Percentiles rank a stretch among this genome's conserved stretches.
These are phyloP conservation scores for Xerocomus spinulosus DNA, from an alignment of 768 basidiomycete genomes.

Conservation along the genomic window DNA sequence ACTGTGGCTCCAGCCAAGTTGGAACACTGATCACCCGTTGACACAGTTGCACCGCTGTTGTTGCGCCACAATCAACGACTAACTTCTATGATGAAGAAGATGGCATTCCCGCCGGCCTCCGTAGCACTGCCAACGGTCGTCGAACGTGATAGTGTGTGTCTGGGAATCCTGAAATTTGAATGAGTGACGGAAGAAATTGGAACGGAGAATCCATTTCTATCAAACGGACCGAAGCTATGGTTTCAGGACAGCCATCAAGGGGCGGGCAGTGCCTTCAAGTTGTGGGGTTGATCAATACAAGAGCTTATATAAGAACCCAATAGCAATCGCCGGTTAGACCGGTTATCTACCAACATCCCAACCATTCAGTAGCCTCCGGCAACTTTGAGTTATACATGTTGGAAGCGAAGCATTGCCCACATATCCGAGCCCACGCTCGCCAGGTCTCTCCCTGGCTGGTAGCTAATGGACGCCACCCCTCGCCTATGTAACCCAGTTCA, in stretches of 20 bases:
- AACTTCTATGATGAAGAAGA: background rate
- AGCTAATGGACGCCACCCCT: constrained; percentile 3
- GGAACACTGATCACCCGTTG: background rate
- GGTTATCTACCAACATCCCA: background rate
- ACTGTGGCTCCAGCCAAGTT: background rate
- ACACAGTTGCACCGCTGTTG: background rate
- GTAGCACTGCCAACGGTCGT: too few relatives aligned
- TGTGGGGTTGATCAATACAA: background rate
- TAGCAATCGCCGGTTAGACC: too few relatives aligned
- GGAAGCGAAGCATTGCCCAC: background rate
- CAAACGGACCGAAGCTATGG: too few relatives aligned
- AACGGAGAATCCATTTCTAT: too few relatives aligned
- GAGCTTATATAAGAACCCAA: background rate
- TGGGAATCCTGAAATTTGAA: background rate
- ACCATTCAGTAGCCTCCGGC: background rate
- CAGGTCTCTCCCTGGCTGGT: background rate
- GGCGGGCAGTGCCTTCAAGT: background rate
- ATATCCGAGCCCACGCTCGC: background rate
- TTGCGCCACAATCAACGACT: background rate
- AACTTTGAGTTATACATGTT: background rate
- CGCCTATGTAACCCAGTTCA: background rate
- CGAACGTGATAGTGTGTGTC: too few relatives aligned
- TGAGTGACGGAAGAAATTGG: too few relatives aligned
- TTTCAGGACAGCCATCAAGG: background rate
- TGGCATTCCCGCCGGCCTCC: too few relatives aligned